These are phyloP conservation scores for Solanum lignicaule DNA, from an alignment of 257 asterid genomes.

Conservation along the genomic window DNA sequence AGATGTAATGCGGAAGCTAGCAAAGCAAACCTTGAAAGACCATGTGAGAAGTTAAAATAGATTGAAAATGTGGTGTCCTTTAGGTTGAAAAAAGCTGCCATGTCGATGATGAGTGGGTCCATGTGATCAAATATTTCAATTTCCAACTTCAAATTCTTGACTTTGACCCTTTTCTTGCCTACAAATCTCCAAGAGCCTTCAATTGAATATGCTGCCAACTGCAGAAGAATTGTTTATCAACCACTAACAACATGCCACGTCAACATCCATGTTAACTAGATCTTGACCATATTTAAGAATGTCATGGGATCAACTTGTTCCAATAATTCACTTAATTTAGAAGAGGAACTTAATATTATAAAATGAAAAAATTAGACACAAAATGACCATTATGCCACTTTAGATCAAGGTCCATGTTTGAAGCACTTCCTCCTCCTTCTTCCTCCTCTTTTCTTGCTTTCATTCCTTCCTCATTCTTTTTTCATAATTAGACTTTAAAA, in stretches of 20 bases:
- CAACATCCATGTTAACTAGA: neutral
- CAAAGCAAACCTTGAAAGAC: no score
- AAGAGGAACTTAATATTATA: neutral
- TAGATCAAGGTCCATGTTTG: neutral
- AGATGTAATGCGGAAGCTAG: no score
- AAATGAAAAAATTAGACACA: neutral
- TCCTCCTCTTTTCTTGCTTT: neutral
- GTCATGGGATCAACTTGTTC: neutral
- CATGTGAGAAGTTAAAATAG: neutral
- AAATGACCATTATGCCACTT: neutral
- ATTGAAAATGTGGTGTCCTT: neutral
- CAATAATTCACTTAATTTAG: neutral
- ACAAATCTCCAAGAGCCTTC: neutral
- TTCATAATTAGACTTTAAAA: neutral
- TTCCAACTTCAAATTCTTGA: neutral
- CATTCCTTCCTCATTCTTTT: neutral
- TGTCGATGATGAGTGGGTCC: neutral
- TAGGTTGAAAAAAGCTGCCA: neutral
- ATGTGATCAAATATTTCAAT: neutral
- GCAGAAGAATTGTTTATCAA: neutral
- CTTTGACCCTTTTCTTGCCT: neutral
- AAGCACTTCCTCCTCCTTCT: neutral
- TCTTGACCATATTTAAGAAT: neutral
- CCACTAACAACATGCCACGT: neutral
- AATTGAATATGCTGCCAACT: neutral